Conservation (phyloP, 441 rosid genomes). For the Adansonia rubrostipa region DNA sequence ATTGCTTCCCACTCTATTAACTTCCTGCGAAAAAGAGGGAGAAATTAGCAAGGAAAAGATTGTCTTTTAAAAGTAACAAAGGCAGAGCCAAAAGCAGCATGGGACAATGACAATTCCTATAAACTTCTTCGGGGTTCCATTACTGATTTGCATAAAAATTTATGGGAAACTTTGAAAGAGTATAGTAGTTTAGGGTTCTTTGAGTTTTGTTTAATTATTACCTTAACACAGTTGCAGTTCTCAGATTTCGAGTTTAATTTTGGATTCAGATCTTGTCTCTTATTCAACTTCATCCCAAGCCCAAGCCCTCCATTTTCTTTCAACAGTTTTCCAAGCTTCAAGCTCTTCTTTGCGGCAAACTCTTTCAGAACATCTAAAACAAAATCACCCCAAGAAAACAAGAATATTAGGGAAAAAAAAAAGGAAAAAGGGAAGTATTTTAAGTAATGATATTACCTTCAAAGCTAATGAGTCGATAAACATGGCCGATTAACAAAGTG, state of each 20-base stretch:
- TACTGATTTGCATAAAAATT: constrained; percentile 6
- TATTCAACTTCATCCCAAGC: constrained; percentile 32
- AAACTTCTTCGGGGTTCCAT: not conserved
- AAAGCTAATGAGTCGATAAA: constrained; percentile 78
- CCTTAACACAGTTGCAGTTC: constrained; percentile 32
- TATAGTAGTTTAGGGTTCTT: not conserved
- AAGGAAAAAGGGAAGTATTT: not conserved
- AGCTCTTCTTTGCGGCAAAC: constrained; percentile 71
- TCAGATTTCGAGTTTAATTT: constrained; percentile 35
- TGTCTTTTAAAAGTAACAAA: not conserved
- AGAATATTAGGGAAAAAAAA: not conserved
- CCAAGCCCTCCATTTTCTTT: constrained; percentile 46
- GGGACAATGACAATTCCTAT: constrained; percentile 19
- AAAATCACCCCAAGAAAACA: not conserved
- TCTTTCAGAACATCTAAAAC: constrained; percentile 70
- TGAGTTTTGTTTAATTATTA: constrained; percentile 1
- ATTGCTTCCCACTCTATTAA: constrained; percentile 33
- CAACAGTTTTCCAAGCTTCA: constrained; percentile 71
- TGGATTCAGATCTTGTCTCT: constrained; percentile 37
- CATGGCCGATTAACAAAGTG: constrained; percentile 69
- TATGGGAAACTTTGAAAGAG: not conserved
- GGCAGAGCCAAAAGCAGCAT: not conserved
- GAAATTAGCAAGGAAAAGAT: too few species aligned
- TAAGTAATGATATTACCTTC: constrained; percentile 46
- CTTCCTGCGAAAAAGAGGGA: constrained; percentile 27